Evolutionary conservation across 2,329 filamentous ascomycete species (phyloP).

Genomic region (Claviceps cyperi): DNA sequence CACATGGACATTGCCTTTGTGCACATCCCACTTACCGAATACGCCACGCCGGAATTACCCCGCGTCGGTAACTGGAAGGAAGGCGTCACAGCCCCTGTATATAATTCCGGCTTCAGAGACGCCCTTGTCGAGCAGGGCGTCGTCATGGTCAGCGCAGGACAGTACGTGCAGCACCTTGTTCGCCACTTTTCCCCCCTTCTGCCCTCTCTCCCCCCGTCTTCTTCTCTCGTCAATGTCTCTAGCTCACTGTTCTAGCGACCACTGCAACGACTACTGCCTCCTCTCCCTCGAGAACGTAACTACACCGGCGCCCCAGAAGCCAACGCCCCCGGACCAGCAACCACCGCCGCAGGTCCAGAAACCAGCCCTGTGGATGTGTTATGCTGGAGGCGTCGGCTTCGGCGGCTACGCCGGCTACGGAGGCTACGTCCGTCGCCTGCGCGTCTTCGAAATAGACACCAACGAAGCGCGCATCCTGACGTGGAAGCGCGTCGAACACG

Average conservation of each 20-base stretch:
- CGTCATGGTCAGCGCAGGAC: slow-evolving; percentile 77
- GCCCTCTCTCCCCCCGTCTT: background rate
- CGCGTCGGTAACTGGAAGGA: slow-evolving; percentile 60
- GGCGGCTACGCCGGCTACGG: slow-evolving; percentile 90
- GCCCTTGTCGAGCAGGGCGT: slow-evolving; percentile 77
- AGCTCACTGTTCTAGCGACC: slow-evolving; percentile 46
- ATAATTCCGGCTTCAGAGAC: slow-evolving; percentile 87
- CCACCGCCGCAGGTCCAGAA: slow-evolving; percentile 16
- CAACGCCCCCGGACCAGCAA: slow-evolving; percentile 1
- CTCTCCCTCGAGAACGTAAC: slow-evolving; percentile 34
- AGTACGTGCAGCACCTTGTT: slow-evolving; percentile 40
- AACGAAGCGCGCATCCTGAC: slow-evolving; percentile 79
- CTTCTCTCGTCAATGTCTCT: background rate
- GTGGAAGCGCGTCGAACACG: slow-evolving; percentile 76
- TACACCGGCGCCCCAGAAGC: slow-evolving; percentile 3
- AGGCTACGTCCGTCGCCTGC: slow-evolving; percentile 67
- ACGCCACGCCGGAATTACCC: slow-evolving; percentile 48
- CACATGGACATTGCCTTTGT: slow-evolving; percentile 97
- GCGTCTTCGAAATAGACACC: slow-evolving; percentile 87
- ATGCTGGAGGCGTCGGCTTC: slow-evolving; percentile 81
- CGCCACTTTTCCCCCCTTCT: background rate
- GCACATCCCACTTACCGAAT: slow-evolving; percentile 91
- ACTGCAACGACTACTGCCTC: slow-evolving; percentile 93
- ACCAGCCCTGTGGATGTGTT: slow-evolving; percentile 91
- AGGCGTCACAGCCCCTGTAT: slow-evolving; percentile 70